Evolutionary conservation across 345 rosid genomes (phyloP), one percentile per base, ranked within the genome.

Genomic region (Schrenkiella parvula): DNA sequence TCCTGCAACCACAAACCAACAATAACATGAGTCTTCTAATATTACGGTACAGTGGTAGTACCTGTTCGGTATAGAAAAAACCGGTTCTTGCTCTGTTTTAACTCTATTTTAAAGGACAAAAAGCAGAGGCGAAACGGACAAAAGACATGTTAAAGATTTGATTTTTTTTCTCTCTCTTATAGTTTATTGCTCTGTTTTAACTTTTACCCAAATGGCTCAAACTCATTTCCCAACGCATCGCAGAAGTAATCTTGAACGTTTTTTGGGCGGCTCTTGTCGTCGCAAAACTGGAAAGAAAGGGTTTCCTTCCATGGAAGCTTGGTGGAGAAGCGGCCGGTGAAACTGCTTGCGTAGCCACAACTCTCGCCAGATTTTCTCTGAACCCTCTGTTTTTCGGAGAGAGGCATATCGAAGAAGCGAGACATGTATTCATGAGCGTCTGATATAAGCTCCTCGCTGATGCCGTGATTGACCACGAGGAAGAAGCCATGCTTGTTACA

Each of bases 251-350:
- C 84, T 61, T 86, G 70, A 7, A 91, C 90, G 3, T 77, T 39
- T 29, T 80, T 83, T 11, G 83, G 44, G 17, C 77, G 59, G 72
- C 53, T 74, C 26, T 78, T 34, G 48, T 80, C 86, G 3, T 87
- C 84, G 2, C 87, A 84, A 71, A 81, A 86, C 25, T 84, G 70
- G 70, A 95, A 85, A 62, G 99, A 95, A n/a, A 95, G 88, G 0
- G 98, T 95, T 67, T 95, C 98, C 60, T 95, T 95, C 99, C 99
- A 95, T 0, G 99, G 99, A 34, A 95, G 91, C 81, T 89, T 95
- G 39, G 90, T 80, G 59, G 88, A 83, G 77, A 95, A 95, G 52
- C 99, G 85, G 14, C 92, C 85, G 3, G 96, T 95, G 84, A 95
- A 95, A 79, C 98, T 95, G 59, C 98, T 95, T 3, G 99, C 97